Evolutionary conservation across 371 early-diverging fungal species (phyloP), one percentile per base, ranked within the genome.

Genomic region (Sanchytrium tribonematis): DNA sequence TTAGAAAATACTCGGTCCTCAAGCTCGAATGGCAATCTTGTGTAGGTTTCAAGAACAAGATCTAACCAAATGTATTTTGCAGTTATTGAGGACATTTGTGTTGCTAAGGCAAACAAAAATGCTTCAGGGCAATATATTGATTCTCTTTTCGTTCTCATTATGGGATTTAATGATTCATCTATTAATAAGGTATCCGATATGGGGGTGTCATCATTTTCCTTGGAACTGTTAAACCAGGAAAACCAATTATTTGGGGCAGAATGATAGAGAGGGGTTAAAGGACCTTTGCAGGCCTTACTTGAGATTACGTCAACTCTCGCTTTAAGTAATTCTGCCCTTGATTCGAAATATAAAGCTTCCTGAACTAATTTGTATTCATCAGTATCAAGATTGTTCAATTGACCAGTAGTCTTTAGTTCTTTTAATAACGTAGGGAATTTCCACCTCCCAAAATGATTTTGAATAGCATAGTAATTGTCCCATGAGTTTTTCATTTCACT

Each of bases 401-500:
- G 48, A 12, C 48, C 22, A 22, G 12, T 22, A 48, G 48, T 22
- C 22, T 48, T 5, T 22, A 48, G 22, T 12, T 48, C 48, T 22
- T 48, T 48, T 48, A 48, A 12, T 48, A 48, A 22, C 5, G 84
- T 82, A 65, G 87, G 82, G n/a, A 94, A 79, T 72, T 86, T 88
- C 73, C 85, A 80, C 69, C 85, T 82, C 0, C 93, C 91, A 30
- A 89, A 81, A 0, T 80, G 75, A 29, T 82, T 79, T 73, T 88
- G 88, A 73, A 92, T 85, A 30, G 81, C 79, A 69, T 78, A 76
- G 29, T 90, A 76, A 68, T 85, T 81, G 28, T 82, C 79, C 66
- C 88, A 85, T 66, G 86, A 83, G 78, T 84, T 81, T 27, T 80
- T 78, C 28, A 92, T 76, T 71, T 90, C 87, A 30, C 79, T 81